Evolutionary conservation across 2,329 filamentous ascomycete species (phyloP), one percentile per base, ranked within the genome.

Genomic region (Fusarium beomiforme): DNA sequence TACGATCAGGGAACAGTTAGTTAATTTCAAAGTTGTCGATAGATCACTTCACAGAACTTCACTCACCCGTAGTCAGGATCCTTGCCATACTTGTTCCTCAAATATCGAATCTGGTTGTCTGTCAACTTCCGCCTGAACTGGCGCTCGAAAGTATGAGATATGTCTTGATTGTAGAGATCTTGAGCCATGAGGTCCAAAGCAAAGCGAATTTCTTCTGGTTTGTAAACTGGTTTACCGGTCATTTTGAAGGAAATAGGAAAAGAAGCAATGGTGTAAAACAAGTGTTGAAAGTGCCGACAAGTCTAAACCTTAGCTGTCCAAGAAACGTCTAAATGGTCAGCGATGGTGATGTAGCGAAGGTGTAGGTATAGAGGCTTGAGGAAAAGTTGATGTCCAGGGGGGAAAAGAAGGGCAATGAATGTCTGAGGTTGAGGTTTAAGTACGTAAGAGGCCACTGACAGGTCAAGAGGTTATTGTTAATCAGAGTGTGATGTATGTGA

Each of bases 31-130:
- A 14, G n/a, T n/a, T n/a, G n/a, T n/a, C n/a, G n/a, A n/a, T n/a
- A n/a, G n/a, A n/a, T n/a, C n/a, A n/a, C n/a, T n/a, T n/a, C n/a
- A n/a, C n/a, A n/a, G n/a, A n/a, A n/a, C n/a, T n/a, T n/a, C 31
- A 74, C 81, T 60, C 76, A 83, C 82, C 79, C 78, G 59, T 79
- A 83, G 10, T 78, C 75, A 1, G 82, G 80, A 39, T 83, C 81
- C 39, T 76, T 79, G 0, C 82, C 81, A 44, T 84, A 84, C 64
- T 83, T 82, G 67, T 79, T 80, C 65, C 80, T 81, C 12, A 83
- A 65, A 56, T 84, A 83, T 13, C 80, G 78, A 13, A 84, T 75
- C 66, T 83, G 80, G 47, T 79, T 81, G 3, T 75, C 66, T 4
- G 77, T 78, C 51, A 82, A 69, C 1, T 43, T 16, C 23, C 78